phyloP scores from a whole-genome alignment of 352 stramenopile species.

The Blastocystis sp. region DNA sequence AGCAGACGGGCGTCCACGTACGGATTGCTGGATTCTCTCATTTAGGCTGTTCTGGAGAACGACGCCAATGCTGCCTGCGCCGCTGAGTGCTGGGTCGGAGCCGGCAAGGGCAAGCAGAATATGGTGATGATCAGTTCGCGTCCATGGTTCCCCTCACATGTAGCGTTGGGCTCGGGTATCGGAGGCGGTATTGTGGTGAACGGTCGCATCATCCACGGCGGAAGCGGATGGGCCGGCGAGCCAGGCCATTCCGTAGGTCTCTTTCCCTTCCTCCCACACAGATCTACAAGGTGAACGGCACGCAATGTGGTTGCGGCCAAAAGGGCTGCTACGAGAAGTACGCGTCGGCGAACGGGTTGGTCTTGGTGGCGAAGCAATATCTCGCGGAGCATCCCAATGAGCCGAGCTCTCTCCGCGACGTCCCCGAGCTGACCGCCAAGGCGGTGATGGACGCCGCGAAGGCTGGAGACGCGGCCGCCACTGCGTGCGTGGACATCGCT shows the following conservation, averaged over 20 bases:
- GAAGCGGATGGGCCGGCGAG: conserved; percentile 32
- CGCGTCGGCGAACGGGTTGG: neutral
- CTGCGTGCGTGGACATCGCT: conserved; percentile 9
- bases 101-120: conserved; percentile 1
- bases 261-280: neutral
- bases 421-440: conserved; percentile 8
- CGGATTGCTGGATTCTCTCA: neutral
- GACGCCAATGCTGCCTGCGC: conserved; percentile 25
- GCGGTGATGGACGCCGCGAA: conserved; percentile 15
- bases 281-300: conserved; percentile 41
- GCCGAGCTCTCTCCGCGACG: neutral
- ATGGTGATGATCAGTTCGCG: conserved; percentile 18
- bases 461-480: neutral
- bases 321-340: conserved; percentile 48
- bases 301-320: conserved; percentile 20
- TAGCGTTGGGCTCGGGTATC: conserved; percentile 35
- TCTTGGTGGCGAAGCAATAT: neutral
- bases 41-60: conserved; percentile 12
- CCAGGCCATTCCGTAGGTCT: neutral
- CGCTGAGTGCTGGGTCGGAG: conserved; percentile 28
- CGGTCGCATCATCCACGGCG: conserved; percentile 25
- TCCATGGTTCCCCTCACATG: neutral
- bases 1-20: neutral
- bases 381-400: neutral
- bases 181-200: conserved; percentile 20